Evolutionary conservation across 768 basidiomycete species (phyloP), one percentile per base, ranked within the genome.

Genomic region (Mycena amicta): DNA sequence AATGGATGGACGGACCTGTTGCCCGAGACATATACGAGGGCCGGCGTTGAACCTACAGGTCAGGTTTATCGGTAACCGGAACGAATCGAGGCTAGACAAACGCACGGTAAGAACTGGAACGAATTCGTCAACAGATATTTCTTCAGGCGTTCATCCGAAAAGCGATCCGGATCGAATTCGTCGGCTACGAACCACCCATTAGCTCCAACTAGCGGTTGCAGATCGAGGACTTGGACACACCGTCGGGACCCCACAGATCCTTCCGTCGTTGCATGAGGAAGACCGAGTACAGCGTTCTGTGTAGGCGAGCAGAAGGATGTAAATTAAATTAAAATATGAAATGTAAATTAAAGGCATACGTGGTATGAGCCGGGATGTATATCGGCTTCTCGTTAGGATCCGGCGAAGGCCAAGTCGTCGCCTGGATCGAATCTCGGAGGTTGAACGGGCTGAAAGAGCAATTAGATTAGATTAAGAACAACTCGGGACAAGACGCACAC

Each of bases 101-200:
- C 41, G 20, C 20, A 43, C 41, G 76, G 77, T 5, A 81, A 67
- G 64, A 83, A 83, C 52, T 82, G 82, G 69, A 77, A 82, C 0
- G 78, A 77, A 54, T 79, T 79, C 5, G 75, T 70, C 4, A 71
- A 70, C 33, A 83, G 70, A 52, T 80, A 78, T 59, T 77, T 76
- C 22, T 73, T 66, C 13, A 79, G 55, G 12, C 80, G 70, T 15
- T 77, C 66, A 60, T 82, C 82, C 20, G 82, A 67, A 70, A 80
- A 83, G 3, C 81, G 73, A 43, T 80, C 80, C 0, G 82, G 81
- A 56, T 83, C 81, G 55, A 82, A 83, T 56, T 74, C 70, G 20
- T 74, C 64, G 2, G 80, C 80, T 81, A 53, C 31, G 4, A 33
- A 15, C 8, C 26, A 1, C 51, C 11, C 16, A 6, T 22, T 28